A percentile compares a stretch with the other conserved stretches of the same genome.
Conservation (phyloP, 176 grass and related monocot genomes). For the Oryza officinalis region DNA sequence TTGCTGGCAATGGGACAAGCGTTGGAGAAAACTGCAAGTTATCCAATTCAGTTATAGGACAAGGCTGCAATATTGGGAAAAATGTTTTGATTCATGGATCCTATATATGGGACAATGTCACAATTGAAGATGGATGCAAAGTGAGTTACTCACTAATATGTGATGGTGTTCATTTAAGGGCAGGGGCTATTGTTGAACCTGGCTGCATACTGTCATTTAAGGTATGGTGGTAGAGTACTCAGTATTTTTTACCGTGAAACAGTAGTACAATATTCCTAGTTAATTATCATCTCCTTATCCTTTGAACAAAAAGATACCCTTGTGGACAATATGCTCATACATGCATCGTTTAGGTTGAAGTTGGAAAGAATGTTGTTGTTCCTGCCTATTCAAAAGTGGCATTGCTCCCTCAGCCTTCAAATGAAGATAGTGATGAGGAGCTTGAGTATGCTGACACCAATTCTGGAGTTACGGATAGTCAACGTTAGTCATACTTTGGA, state of each 20-base stretch:
- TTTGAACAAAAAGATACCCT: neutral
- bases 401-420: slow-evolving; percentile 75
- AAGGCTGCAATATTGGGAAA: slow-evolving; percentile 69
- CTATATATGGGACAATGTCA: slow-evolving; percentile 88
- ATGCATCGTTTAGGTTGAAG: slow-evolving; percentile 76
- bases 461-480: slow-evolving; percentile 79
- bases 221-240: slow-evolving; percentile 49
- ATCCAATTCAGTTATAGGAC: slow-evolving; percentile 77
- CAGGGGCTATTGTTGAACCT: slow-evolving; percentile 70
- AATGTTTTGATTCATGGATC: slow-evolving; percentile 70
- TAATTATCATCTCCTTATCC: neutral
- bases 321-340: slow-evolving; percentile 13
- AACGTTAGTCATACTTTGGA: slow-evolving; percentile 47
- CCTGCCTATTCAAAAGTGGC: slow-evolving; percentile 94
- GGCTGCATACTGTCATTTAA: slow-evolving; percentile 95
- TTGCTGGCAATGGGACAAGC: slow-evolving; percentile 71
- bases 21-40: slow-evolving; percentile 69
- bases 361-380: slow-evolving; percentile 76
- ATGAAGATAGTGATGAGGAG: slow-evolving; percentile 95
- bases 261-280: slow-evolving; percentile 18
- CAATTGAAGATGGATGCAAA: slow-evolving; percentile 93
- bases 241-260: neutral
- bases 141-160: slow-evolving; percentile 79
- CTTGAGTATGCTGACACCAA: slow-evolving; percentile 95
- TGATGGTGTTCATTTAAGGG: slow-evolving; percentile 71